Evolutionary conservation across 192 early-diverging fungal genomes (phyloP).

Genomic region (Linnemannia zychae): DNA sequence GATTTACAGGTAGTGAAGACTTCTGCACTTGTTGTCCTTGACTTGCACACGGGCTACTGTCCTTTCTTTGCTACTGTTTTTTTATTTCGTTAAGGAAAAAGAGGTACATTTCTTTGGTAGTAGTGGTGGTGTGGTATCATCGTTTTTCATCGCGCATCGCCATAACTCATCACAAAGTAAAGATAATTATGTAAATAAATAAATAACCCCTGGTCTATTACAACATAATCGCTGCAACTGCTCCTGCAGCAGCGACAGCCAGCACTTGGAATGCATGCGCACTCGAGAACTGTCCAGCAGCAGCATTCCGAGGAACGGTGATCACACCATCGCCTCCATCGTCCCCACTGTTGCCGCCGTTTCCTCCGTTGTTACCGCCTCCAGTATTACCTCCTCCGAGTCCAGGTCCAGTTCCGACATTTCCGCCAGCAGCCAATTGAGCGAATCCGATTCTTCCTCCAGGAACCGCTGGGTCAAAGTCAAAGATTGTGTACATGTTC

Average conservation of each 20-base stretch:
- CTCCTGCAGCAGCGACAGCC: background rate
- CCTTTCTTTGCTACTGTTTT: too few relatives aligned
- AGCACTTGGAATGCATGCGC: background rate
- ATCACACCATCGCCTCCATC: background rate
- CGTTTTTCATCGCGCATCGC: background rate
- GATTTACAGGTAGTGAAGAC: too few relatives aligned
- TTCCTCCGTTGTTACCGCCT: background rate
- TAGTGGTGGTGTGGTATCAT: background rate
- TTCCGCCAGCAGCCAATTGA: slow-evolving; percentile 12
- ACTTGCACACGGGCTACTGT: too few relatives aligned
- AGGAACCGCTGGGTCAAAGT: slow-evolving; percentile 49
- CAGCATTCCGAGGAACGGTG: background rate
- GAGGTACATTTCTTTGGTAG: background rate
- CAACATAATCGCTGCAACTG: background rate
- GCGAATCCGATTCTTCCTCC: slow-evolving; percentile 63
- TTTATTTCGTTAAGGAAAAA: too few relatives aligned
- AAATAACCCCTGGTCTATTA: background rate
- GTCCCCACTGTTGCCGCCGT: background rate
- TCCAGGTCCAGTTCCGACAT: background rate
- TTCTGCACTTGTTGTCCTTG: too few relatives aligned
- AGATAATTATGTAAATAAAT: background rate
- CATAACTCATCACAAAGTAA: background rate
- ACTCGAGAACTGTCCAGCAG: background rate
- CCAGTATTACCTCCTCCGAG: background rate
- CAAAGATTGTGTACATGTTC: slow-evolving; percentile 64